A percentile compares a stretch with the other conserved stretches of the same genome.
Conservation (phyloP, 768 basidiomycete species). For the Amanita thiersii region DNA sequence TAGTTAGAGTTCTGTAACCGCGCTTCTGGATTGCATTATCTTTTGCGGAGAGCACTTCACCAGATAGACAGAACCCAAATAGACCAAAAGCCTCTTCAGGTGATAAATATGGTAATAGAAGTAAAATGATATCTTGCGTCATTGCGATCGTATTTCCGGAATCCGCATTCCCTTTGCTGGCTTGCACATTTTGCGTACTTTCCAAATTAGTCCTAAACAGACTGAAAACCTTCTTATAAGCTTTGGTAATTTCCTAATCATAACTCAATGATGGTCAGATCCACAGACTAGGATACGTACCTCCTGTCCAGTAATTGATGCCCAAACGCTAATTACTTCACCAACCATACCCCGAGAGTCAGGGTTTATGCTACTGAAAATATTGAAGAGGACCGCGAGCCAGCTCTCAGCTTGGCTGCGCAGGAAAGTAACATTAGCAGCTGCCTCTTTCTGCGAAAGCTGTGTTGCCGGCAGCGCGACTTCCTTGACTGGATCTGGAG, state of each 20-base stretch:
- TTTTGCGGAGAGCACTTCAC: conserved; percentile 60
- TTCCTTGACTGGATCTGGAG: conserved; percentile 23
- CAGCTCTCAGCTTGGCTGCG: conserved; percentile 81
- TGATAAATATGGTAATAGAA: conserved; percentile 74
- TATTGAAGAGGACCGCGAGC: conserved; percentile 93
- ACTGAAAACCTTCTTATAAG: conserved; percentile 69
- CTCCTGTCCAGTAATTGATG: conserved; percentile 65
- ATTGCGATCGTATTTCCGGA: conserved; percentile 47
- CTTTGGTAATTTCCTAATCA: conserved; percentile 64
- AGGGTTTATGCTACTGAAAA: conserved; percentile 80
- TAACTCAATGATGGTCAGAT: conserved; percentile 2
- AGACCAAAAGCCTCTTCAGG: conserved; percentile 50
- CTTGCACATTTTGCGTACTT: conserved; percentile 24
- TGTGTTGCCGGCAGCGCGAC: conserved; percentile 11
- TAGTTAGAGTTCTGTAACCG: conserved; percentile 81
- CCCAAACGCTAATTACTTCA: conserved; percentile 85
- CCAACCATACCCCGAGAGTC: conserved; percentile 75
- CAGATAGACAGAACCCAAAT: conserved; percentile 60
- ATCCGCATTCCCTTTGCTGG: conserved; percentile 22
- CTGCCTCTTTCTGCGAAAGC: conserved; percentile 46
- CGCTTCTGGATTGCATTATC: conserved; percentile 95
- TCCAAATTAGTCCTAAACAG: conserved; percentile 62
- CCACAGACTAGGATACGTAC: conserved; percentile 25
- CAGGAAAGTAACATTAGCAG: conserved; percentile 62
- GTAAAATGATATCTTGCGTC: conserved; percentile 77